Evolutionary conservation across 78 protist genomes (phyloP).

Genomic region (Monosiga brevicollis): DNA sequence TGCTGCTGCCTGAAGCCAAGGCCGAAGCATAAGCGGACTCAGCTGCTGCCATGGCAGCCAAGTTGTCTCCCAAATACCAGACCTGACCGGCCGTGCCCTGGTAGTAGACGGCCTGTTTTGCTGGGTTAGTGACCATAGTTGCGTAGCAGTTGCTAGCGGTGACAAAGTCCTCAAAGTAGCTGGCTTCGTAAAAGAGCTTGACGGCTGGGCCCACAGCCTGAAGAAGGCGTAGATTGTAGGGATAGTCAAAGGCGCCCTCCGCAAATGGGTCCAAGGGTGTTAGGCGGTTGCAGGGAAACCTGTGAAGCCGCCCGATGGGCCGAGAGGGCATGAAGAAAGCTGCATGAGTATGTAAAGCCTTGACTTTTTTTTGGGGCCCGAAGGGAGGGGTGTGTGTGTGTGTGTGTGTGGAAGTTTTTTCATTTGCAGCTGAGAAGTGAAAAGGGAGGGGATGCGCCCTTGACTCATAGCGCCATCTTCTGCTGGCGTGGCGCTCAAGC

Average conservation of each 20-base stretch:
- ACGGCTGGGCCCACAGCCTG: background rate
- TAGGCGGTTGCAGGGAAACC: background rate
- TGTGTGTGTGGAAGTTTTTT: background rate
- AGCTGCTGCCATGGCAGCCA: background rate
- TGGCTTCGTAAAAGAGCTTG: background rate
- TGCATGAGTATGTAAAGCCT: background rate
- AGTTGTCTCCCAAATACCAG: background rate
- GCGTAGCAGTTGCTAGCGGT: background rate
- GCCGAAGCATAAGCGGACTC: background rate
- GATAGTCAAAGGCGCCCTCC: background rate
- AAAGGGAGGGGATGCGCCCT: background rate
- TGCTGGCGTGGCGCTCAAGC: too few relatives aligned
- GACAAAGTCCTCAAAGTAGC: background rate
- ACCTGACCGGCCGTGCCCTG: background rate
- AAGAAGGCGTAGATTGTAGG: background rate
- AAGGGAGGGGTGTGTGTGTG: background rate
- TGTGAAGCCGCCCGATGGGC: background rate
- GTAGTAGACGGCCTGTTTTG: background rate
- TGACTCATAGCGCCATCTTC: too few relatives aligned
- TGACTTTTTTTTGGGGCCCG: background rate
- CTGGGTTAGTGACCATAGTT: background rate
- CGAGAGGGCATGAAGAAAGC: background rate
- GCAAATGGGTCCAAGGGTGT: background rate
- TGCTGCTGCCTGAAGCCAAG: background rate
- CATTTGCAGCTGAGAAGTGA: background rate